Conservation (phyloP, 176 grass and related monocot species). For the Hordeum vulgare region MorexV3_pseudomolecules_assembly NC_058520.1:564609622-564610121, state of each 20-base stretch:
- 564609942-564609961: constrained; percentile 11
- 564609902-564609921: constrained; percentile 14
- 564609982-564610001: constrained; percentile 46
- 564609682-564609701: neutral
- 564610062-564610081: constrained; percentile 15
- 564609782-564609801: constrained; percentile 61
- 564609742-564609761: constrained; percentile 33
- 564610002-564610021: constrained; percentile 21
- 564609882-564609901: constrained; percentile 28
- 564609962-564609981: constrained; percentile 30
- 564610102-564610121: constrained; percentile 40
- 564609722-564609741: neutral
- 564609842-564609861: constrained; percentile 30
- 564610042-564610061: constrained; percentile 22
- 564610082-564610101: constrained; percentile 8
- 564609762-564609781: constrained; percentile 55
- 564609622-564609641: constrained; percentile 58
- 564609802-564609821: constrained; percentile 56
- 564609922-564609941: constrained; percentile 22
- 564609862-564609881: constrained; percentile 30
- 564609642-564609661: constrained; percentile 54
- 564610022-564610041: constrained; percentile 7
- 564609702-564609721: neutral
- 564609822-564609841: constrained; percentile 31
- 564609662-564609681: neutral